These are phyloP conservation scores for Daldinia caldariorum DNA, from an alignment of 495 filamentous ascomycete species.

Conservation along the genomic window DNA sequence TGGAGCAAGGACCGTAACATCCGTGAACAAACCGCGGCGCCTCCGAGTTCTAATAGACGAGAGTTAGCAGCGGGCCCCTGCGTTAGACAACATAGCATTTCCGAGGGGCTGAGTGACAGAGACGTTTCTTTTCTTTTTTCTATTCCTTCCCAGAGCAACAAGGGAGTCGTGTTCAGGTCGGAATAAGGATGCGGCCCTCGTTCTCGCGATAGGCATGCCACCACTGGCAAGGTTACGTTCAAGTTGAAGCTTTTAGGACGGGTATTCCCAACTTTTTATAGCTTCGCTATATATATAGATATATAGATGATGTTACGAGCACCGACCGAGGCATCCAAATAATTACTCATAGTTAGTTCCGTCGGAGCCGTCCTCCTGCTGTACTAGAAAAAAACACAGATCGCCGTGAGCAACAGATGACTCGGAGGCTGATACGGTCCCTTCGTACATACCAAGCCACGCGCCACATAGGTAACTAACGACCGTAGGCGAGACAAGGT, in stretches of 20 bases:
- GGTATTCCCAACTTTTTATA: background rate
- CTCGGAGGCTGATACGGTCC: background rate
- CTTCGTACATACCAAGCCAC: background rate
- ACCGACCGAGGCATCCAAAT: background rate
- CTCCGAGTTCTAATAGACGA: conserved; percentile 3
- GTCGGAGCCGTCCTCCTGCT: background rate
- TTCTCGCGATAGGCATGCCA: background rate
- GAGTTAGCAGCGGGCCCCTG: conserved; percentile 38
- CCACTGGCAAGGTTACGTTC: background rate
- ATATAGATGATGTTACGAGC: background rate
- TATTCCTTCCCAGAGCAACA: background rate
- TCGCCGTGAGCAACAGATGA: background rate
- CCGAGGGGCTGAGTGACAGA: conserved; percentile 11
- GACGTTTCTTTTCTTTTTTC: background rate
- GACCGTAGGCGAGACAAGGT: background rate
- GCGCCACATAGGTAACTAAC: background rate
- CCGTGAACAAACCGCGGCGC: background rate
- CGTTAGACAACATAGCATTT: conserved; percentile 26
- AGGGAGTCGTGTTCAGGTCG: background rate
- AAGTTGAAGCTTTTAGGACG: background rate
- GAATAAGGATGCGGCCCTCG: background rate
- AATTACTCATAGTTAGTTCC: background rate
- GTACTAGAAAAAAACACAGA: background rate
- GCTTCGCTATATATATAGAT: too few relatives aligned
- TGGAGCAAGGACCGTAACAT: conserved; percentile 4